Percentiles rank a stretch among this genome's conserved stretches.
Conservation (phyloP, 2,329 filamentous ascomycete genomes). For the Aaosphaeria arxii region DNA sequence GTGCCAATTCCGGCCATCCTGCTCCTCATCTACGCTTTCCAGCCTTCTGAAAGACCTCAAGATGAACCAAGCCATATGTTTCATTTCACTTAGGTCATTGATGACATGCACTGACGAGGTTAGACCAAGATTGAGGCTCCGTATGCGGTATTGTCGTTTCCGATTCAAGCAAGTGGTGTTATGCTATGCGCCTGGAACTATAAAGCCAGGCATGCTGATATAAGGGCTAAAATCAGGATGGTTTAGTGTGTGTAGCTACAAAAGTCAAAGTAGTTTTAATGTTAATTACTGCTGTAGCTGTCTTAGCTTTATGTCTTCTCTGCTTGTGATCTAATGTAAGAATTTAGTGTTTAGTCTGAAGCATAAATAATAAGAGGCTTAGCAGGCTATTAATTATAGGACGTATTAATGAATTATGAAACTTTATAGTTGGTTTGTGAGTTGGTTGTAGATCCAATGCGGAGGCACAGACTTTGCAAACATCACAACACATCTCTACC, state of each 20-base stretch:
- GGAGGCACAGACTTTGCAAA: background rate
- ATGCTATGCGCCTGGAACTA: conserved; percentile 8
- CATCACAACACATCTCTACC: too few species aligned
- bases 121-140: background rate
- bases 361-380: conserved; percentile 18
- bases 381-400: conserved; percentile 8
- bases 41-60: too few species aligned
- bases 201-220: conserved; percentile 7
- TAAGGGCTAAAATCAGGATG: background rate
- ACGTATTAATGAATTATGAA: conserved; percentile 10
- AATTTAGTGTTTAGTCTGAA: conserved; percentile 23
- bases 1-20: too few species aligned
- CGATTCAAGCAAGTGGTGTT: conserved; percentile 5
- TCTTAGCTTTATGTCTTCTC: conserved; percentile 16
- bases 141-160: background rate
- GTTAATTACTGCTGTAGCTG: conserved; percentile 20
- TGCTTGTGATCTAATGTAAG: conserved; percentile 17
- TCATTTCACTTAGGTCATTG: too few species aligned
- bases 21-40: too few species aligned
- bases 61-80: too few species aligned
- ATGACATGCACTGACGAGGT: too few species aligned
- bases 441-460: conserved; percentile 2
- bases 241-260: too few species aligned
- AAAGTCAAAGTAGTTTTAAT: conserved; percentile 7
- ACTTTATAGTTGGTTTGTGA: conserved; percentile 7